Evolutionary conservation across 495 filamentous ascomycete genomes (phyloP).

Genomic region (Neurospora cerealis): DNA sequence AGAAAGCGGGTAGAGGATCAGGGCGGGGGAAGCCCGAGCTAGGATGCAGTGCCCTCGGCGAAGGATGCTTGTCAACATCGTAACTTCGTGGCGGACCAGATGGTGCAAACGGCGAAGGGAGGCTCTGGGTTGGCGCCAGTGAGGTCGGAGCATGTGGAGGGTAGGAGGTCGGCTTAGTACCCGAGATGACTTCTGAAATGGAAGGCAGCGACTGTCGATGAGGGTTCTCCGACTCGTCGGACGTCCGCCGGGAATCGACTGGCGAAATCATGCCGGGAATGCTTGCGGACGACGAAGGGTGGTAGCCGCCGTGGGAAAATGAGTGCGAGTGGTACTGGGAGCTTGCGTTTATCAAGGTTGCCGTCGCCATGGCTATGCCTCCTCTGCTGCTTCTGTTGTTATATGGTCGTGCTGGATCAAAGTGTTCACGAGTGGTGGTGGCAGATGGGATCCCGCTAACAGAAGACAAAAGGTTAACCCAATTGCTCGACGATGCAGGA

Average conservation of each 20-base stretch:
- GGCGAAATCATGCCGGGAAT: conserved; percentile 38
- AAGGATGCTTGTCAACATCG: conserved; percentile 21
- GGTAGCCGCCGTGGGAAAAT: conserved; percentile 27
- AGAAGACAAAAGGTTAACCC: conserved; percentile 7
- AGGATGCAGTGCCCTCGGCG: conserved; percentile 24
- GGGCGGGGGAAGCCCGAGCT: conserved; percentile 16
- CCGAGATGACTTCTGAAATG: conserved; percentile 38
- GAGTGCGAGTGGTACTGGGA: conserved; percentile 24
- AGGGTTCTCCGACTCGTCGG: conserved; percentile 28
- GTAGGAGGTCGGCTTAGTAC: conserved; percentile 25
- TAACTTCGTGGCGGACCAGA: conserved; percentile 15
- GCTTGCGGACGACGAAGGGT: conserved; percentile 23
- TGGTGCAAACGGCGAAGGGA: conserved; percentile 25
- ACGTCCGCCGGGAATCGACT: conserved; percentile 31
- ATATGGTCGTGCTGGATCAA: conserved; percentile 21
- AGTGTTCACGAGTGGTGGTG: conserved; percentile 20
- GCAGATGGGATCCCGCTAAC: conserved; percentile 22
- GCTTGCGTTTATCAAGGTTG: conserved; percentile 36
- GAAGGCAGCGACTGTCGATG: conserved; percentile 40
- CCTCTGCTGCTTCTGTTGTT: conserved; percentile 28
- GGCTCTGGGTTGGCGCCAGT: conserved; percentile 12
- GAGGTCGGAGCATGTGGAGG: conserved; percentile 24
- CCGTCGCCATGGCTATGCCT: conserved; percentile 36
- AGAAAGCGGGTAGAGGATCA: conserved; percentile 23
- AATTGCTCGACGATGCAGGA: background rate